Evolutionary conservation across 2,329 filamentous ascomycete species (phyloP).

Genomic region (Diaporthe longicolla): DNA sequence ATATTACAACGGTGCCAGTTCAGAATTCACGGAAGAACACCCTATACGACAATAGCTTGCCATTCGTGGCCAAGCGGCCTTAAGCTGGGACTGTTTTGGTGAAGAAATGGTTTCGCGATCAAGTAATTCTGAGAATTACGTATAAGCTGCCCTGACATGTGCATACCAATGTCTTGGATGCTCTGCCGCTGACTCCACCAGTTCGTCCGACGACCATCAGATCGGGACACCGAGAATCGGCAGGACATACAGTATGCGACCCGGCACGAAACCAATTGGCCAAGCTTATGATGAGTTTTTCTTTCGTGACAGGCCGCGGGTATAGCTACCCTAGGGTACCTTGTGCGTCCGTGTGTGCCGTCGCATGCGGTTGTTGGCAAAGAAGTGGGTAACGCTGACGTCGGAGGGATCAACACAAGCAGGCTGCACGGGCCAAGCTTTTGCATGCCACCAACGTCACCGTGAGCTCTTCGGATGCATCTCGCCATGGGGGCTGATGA

Average conservation of each 20-base stretch:
- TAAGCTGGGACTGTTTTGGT: too few relatives aligned
- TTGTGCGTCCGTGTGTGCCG: background rate
- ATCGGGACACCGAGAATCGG: background rate
- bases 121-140: too few relatives aligned
- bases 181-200: background rate
- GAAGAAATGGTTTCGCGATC: too few relatives aligned
- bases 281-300: background rate
- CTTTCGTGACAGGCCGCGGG: background rate
- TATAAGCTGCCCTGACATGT: too few relatives aligned
- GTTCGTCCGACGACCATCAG: background rate
- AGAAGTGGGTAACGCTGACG: constrained; percentile 30
- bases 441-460: constrained; percentile 30
- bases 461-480: constrained; percentile 3
- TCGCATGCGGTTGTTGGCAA: constrained; percentile 7
- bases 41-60: too few relatives aligned
- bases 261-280: background rate
- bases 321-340: too few relatives aligned
- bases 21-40: too few relatives aligned
- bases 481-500: constrained; percentile 2
- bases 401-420: constrained; percentile 27
- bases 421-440: constrained; percentile 15
- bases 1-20: too few relatives aligned
- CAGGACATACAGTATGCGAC: background rate
- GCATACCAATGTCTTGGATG: background rate
- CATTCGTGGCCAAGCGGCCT: too few relatives aligned